These are phyloP conservation scores for Setomelanomma holmii DNA, from an alignment of 2,329 filamentous ascomycete species.

Conservation along the genomic window DNA sequence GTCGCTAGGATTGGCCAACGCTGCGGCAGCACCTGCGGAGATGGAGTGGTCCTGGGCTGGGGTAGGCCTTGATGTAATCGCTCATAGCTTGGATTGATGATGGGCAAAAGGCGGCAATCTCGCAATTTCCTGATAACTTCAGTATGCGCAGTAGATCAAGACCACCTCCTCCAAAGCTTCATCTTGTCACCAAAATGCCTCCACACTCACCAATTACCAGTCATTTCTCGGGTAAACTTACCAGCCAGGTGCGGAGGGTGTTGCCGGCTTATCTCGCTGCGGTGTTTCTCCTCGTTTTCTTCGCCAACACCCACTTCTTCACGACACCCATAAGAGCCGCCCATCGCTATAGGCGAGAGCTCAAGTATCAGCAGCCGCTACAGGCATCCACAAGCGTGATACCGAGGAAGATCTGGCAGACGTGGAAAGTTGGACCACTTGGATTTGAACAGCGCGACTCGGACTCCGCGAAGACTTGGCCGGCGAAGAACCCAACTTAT, in stretches of 20 bases:
- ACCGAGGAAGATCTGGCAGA: slow-evolving; percentile 78
- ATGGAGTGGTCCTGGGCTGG: background rate
- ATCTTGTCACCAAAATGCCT: slow-evolving; percentile 41
- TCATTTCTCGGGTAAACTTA: slow-evolving; percentile 42
- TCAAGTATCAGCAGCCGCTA: slow-evolving; percentile 43
- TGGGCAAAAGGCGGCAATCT: slow-evolving; percentile 16
- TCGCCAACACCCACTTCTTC: slow-evolving; percentile 43
- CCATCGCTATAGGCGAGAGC: slow-evolving; percentile 42
- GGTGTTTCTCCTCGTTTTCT: slow-evolving; percentile 40
- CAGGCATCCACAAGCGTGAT: slow-evolving; percentile 46
- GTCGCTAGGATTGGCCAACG: slow-evolving; percentile 10
- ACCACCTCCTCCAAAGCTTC: slow-evolving; percentile 43
- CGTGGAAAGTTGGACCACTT: slow-evolving; percentile 74
- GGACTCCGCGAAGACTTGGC: slow-evolving; percentile 68
- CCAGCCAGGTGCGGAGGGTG: slow-evolving; percentile 44
- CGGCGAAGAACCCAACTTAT: slow-evolving; percentile 69
- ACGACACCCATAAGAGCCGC: slow-evolving; percentile 43
- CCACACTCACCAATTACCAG: slow-evolving; percentile 42
- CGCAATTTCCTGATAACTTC: slow-evolving; percentile 37
- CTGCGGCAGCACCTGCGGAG: background rate
- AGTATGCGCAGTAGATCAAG: slow-evolving; percentile 44
- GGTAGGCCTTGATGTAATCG: background rate
- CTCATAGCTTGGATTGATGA: background rate
- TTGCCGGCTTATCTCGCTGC: slow-evolving; percentile 42
- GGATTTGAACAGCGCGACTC: slow-evolving; percentile 70